A percentile compares a stretch with the other conserved stretches of the same genome.
Conservation (phyloP, 2,329 filamentous ascomycete genomes). For the Bipolaris sorokiniana region DNA sequence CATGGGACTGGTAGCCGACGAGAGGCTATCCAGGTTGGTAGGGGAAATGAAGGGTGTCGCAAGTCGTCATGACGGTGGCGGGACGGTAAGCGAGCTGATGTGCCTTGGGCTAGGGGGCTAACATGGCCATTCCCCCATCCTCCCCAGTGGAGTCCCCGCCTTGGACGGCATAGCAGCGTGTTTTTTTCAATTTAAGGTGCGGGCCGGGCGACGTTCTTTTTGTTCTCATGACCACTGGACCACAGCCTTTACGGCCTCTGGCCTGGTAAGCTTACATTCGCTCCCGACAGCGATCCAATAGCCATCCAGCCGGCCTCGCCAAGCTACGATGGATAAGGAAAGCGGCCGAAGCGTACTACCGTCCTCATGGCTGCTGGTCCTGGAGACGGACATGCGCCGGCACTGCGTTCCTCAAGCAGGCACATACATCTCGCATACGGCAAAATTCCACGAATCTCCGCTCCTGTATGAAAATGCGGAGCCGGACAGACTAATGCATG, state of each 20-base stretch:
- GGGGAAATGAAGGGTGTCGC: slow-evolving; percentile 19
- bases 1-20: slow-evolving; percentile 1
- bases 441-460: slow-evolving; percentile 14
- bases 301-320: background rate
- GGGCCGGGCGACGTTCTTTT: slow-evolving; percentile 10
- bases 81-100: slow-evolving; percentile 8
- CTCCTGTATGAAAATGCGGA: background rate
- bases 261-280: background rate
- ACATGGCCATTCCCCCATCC: background rate
- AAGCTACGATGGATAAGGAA: slow-evolving; percentile 9
- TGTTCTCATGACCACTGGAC: slow-evolving; percentile 12
- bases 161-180: slow-evolving; percentile 1
- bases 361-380: background rate
- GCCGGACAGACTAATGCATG: slow-evolving; percentile 6
- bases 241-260: background rate
- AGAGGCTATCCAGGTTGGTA: slow-evolving; percentile 11
- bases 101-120: background rate
- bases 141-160: slow-evolving; percentile 8
- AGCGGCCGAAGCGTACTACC: slow-evolving; percentile 6
- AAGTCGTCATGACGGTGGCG: slow-evolving; percentile 10
- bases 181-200: slow-evolving; percentile 14
- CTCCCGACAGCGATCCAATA: slow-evolving; percentile 19
- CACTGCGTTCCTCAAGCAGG: background rate
- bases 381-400: slow-evolving; percentile 1
- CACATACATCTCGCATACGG: background rate